Percentiles rank a stretch among this genome's conserved stretches.
Conservation (phyloP, 768 basidiomycete species). For the Amanita molliuscula region DNA sequence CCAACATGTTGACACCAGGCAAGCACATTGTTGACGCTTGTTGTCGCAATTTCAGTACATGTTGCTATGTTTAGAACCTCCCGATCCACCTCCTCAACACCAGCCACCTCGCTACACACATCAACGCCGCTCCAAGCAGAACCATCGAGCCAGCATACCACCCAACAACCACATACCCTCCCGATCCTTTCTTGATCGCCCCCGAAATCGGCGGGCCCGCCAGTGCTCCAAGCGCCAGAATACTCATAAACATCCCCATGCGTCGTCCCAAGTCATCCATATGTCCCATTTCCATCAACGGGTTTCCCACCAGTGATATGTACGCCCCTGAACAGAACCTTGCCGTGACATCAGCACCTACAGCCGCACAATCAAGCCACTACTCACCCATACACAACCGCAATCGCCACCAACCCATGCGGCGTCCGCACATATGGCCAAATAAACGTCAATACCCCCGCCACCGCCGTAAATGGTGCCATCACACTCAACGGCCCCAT, state of each 20-base stretch:
- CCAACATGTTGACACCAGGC: neutral
- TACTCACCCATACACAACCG: constrained; percentile 55
- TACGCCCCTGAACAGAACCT: constrained; percentile 57
- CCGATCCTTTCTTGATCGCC: constrained; percentile 44
- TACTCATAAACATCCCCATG: constrained; percentile 52
- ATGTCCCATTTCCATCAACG: constrained; percentile 52
- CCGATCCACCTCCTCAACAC: constrained; percentile 14
- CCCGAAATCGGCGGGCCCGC: constrained; percentile 69
- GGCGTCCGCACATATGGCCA: constrained; percentile 57
- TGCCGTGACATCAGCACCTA: neutral
- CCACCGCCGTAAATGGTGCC: constrained; percentile 46
- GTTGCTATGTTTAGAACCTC: too few species aligned
- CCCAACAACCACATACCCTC: constrained; percentile 43
- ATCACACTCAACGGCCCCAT: constrained; percentile 60
- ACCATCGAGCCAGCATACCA: constrained; percentile 38
- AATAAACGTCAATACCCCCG: constrained; percentile 48
- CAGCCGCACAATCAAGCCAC: neutral
- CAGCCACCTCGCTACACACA: constrained; percentile 16
- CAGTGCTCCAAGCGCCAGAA: constrained; percentile 51
- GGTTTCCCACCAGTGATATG: constrained; percentile 43
- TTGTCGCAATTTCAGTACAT: too few species aligned
- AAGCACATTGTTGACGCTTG: neutral
- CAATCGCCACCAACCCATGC: constrained; percentile 37
- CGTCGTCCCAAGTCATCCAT: constrained; percentile 54
- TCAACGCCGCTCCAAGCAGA: constrained; percentile 16